A percentile compares a stretch with the other conserved stretches of the same genome.
These are phyloP conservation scores for Salix viminalis DNA, from an alignment of 345 rosid genomes.

Conservation along the genomic window DNA sequence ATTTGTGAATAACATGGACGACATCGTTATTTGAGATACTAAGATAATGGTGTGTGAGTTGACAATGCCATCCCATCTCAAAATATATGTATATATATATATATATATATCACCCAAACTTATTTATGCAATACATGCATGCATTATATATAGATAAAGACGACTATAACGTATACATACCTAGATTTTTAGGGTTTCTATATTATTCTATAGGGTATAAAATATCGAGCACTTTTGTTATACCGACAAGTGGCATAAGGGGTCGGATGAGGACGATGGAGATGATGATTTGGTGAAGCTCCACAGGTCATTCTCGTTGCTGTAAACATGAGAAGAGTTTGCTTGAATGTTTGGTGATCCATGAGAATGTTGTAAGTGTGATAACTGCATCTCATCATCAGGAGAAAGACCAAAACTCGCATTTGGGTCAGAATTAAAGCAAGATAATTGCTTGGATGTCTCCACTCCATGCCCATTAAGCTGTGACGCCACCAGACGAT, in stretches of 20 bases:
- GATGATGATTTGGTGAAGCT: constrained; percentile 57
- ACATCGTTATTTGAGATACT: constrained; percentile 8
- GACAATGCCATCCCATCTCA: constrained; percentile 15
- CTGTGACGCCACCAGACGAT: constrained; percentile 87
- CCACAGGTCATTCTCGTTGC: constrained; percentile 56
- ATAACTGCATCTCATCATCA: constrained; percentile 35
- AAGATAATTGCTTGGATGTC: constrained; percentile 40
- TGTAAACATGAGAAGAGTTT: constrained; percentile 9
- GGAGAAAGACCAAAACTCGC: constrained; percentile 35
- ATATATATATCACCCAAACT: neutral
- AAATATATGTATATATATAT: neutral
- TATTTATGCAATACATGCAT: constrained; percentile 11
- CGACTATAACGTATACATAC: neutral
- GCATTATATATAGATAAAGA: neutral
- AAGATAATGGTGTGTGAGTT: neutral
- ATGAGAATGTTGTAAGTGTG: constrained; percentile 32
- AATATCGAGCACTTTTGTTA: constrained; percentile 19
- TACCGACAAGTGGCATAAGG: constrained; percentile 62
- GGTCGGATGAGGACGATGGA: constrained; percentile 41
- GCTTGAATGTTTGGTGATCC: constrained; percentile 26
- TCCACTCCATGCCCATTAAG: constrained; percentile 54
- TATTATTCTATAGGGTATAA: neutral
- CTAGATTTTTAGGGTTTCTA: neutral
- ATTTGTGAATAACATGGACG: constrained; percentile 9
- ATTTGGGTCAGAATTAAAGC: constrained; percentile 38